phyloP scores from a whole-genome alignment of 306 rosid genomes.

The Adenanthera pavonina region DNA sequence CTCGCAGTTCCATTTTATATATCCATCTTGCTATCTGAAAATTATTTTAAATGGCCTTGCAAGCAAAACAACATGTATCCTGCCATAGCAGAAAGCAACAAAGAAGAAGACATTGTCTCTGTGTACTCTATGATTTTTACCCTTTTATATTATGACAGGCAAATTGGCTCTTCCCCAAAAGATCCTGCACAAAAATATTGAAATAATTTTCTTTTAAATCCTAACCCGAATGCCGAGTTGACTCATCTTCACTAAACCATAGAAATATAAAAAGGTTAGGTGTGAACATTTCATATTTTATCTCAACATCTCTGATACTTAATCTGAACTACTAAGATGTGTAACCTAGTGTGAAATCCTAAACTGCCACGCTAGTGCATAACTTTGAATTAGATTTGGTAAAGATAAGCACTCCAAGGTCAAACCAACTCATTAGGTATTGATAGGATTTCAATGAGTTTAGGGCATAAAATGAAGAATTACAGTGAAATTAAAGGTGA shows the following conservation, averaged over 20 bases:
- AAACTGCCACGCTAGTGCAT: not conserved
- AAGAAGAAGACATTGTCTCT: constrained; percentile 52
- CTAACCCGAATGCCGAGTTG: not conserved
- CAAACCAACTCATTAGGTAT: constrained; percentile 29
- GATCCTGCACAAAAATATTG: not conserved
- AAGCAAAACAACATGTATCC: constrained; percentile 46
- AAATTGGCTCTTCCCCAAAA: constrained; percentile 9
- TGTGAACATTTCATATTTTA: not conserved
- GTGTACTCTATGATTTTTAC: constrained; percentile 28
- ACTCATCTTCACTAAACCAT: not conserved
- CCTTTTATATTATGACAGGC: constrained; percentile 17
- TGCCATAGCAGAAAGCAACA: constrained; percentile 62
- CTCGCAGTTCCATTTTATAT: constrained; percentile 48
- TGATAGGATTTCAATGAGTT: not conserved
- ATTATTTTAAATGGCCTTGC: constrained; percentile 35
- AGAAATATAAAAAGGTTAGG: not conserved
- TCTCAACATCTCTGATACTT: not conserved
- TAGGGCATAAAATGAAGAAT: constrained; percentile 27
- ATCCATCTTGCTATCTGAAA: constrained; percentile 33
- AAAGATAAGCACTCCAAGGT: not conserved
- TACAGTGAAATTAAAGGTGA: constrained; percentile 33
- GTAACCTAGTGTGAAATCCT: not conserved
- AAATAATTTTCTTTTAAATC: not conserved
- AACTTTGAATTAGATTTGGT: not conserved
- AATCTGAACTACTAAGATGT: not conserved